A percentile compares a stretch with the other conserved stretches of the same genome.
Conservation (phyloP, 306 rosid species). For the Citrullus mucosospermus region DNA sequence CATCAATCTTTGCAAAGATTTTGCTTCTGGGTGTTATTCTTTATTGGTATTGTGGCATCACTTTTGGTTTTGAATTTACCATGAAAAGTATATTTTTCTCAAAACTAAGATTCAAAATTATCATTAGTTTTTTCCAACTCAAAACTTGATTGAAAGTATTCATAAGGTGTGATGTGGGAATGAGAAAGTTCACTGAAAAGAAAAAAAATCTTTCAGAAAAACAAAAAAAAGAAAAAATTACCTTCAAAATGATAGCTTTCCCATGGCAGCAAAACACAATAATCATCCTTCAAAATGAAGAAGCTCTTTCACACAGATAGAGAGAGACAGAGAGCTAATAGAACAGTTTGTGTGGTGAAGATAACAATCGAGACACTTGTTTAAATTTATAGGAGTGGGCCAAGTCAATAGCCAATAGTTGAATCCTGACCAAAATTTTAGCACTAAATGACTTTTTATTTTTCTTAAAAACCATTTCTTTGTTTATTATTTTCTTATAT, state of each 20-base stretch:
- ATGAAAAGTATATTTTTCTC: no score
- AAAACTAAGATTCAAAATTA: no score
- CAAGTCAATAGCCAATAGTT: background rate
- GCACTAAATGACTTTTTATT: no score
- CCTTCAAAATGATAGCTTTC: background rate
- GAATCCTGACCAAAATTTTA: no score
- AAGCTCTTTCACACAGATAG: no score
- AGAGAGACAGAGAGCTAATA: background rate
- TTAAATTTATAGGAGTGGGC: background rate
- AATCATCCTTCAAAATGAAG: no score
- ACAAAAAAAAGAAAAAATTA: background rate
- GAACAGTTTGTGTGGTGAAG: constrained; percentile 1
- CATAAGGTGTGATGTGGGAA: background rate
- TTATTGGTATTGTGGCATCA: background rate
- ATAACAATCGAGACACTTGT: background rate
- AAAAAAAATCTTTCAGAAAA: background rate
- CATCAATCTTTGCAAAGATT: background rate
- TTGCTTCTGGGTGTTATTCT: background rate
- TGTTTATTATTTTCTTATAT: no score
- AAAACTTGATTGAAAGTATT: background rate
- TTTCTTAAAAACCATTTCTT: no score
- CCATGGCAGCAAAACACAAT: background rate
- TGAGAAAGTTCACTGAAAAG: background rate
- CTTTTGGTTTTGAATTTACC: background rate
- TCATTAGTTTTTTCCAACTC: no score